A percentile compares a stretch with the other conserved stretches of the same genome.
Conservation (phyloP, 2,329 filamentous ascomycete species). For the Trichothecium roseum region DNA sequence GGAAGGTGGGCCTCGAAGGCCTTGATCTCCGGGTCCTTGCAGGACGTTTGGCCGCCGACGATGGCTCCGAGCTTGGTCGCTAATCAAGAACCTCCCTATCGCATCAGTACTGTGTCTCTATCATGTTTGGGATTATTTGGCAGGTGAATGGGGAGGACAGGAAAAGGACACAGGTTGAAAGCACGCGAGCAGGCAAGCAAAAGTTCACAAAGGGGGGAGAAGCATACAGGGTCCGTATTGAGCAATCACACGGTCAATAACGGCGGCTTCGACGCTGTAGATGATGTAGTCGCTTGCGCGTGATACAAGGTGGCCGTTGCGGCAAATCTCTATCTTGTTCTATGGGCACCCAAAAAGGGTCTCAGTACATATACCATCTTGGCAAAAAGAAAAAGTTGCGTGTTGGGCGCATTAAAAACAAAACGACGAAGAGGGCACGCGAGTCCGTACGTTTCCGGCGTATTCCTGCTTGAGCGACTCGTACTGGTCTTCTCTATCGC, state of each 20-base stretch:
- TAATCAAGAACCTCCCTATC: slow-evolving; percentile 34
- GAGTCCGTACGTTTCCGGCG: slow-evolving; percentile 65
- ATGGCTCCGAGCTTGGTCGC: slow-evolving; percentile 93
- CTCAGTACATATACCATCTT: not conserved
- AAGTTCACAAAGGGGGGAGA: slow-evolving; percentile 7
- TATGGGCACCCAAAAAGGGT: slow-evolving; percentile 11
- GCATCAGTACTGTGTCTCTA: no score
- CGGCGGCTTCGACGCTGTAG: slow-evolving; percentile 93
- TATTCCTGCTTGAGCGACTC: slow-evolving; percentile 74
- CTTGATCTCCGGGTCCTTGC: slow-evolving; percentile 91
- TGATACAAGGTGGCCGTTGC: slow-evolving; percentile 92
- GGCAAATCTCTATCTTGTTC: slow-evolving; percentile 79
- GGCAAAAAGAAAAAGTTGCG: slow-evolving; percentile 2
- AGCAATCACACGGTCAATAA: slow-evolving; percentile 78
- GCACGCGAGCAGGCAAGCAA: slow-evolving; percentile 5
- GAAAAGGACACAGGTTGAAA: not conserved
- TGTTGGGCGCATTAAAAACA: not conserved
- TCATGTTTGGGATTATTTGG: no score
- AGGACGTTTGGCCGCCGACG: slow-evolving; percentile 94
- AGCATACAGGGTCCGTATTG: slow-evolving; percentile 79
- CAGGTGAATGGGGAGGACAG: not conserved
- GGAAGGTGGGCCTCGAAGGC: slow-evolving; percentile 89
- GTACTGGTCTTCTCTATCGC: slow-evolving; percentile 85
- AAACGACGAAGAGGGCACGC: slow-evolving; percentile 13
- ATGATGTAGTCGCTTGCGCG: slow-evolving; percentile 97